Evolutionary conservation across 177 flowering plant genomes (phyloP), one percentile per base, ranked within the genome.

Genomic region (Tripterygium wilfordii): DNA sequence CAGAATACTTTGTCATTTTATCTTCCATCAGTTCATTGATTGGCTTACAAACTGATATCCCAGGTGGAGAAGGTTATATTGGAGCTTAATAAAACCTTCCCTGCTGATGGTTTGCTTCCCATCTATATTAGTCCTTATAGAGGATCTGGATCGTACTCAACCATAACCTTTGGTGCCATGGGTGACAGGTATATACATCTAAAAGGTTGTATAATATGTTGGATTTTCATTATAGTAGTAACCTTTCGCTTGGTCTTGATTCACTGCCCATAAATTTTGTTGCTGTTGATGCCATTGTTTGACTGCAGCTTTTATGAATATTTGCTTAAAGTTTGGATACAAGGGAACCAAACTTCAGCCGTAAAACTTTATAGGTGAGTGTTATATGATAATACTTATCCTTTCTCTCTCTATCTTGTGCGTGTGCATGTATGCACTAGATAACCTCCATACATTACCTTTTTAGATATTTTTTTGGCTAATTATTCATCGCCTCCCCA

Each of bases 101-200:
- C 97, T 33, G 76, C 36, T 54, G 99, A 94, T 77, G 99, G 99
- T 15, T 68, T 92, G 70, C 95, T 92, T 53, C 95, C 95, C 26
- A 94, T 94, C 4, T 87, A 81, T 60, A 70, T 94, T 45, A 72
- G 78, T 69, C 97, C 96, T 52, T 57, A 66, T 19, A 66, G 69
- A n/a, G 99, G 95, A 51, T 35, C 71, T 24, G 16, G 64, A 42
- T 66, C 97, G 12, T 67, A 74, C 49, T 72, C 97, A 48, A 71
- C 88, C 24, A 83, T 89, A 42, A 94, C 99, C 19, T 94, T 94
- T 77, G 99, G 99, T 52, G 99, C 99, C 36, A 94, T 94, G 99
- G 99, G 99, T 43, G 99, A 94, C 61, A 94, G 99, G 99, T 94
- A 62, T 20, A 3, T 1, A 20, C 24, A 15, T 15, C 21, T 31